These are phyloP conservation scores for Blastocystis sp. DNA, from an alignment of 352 stramenopile genomes.

Conservation along the genomic window DNA sequence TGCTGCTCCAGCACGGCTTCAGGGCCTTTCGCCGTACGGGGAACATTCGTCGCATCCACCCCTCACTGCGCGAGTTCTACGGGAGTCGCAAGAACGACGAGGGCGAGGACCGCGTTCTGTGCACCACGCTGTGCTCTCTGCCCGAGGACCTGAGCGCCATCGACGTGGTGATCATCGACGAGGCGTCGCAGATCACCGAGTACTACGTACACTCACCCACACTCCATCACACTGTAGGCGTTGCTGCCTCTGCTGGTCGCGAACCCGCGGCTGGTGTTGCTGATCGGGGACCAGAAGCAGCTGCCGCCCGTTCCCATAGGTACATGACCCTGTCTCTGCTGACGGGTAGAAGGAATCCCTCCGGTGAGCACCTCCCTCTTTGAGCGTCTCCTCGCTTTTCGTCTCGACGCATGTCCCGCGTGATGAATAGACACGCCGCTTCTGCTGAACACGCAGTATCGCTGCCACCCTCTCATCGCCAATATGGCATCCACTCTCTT, in stretches of 20 bases:
- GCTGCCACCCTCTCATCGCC: constrained; percentile 39
- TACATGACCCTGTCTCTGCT: background rate
- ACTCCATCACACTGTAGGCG: background rate
- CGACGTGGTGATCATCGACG: constrained; percentile 38
- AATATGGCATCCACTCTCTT: constrained; percentile 45
- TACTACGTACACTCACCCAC: background rate
- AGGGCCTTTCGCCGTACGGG: constrained; percentile 17
- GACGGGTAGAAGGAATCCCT: constrained; percentile 2
- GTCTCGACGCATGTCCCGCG: background rate
- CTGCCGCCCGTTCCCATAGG: constrained; percentile 35
- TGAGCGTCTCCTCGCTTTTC: constrained; percentile 10
- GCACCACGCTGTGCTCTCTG: constrained; percentile 25
- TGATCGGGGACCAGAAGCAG: constrained; percentile 58
- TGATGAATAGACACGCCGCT: background rate
- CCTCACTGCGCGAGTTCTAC: background rate
- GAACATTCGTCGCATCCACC: constrained; percentile 54
- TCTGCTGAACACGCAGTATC: constrained; percentile 34
- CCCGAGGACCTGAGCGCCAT: background rate
- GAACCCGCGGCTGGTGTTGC: constrained; percentile 14
- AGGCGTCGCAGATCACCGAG: constrained; percentile 48
- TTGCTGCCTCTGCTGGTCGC: constrained; percentile 27
- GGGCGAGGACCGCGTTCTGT: background rate
- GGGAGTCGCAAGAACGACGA: background rate
- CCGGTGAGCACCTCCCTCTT: constrained; percentile 22
- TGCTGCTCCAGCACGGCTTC: constrained; percentile 36